Evolutionary conservation across 1,139 yeast genomes (phyloP).

Genomic region (Yamadazyma dushanensis): DNA sequence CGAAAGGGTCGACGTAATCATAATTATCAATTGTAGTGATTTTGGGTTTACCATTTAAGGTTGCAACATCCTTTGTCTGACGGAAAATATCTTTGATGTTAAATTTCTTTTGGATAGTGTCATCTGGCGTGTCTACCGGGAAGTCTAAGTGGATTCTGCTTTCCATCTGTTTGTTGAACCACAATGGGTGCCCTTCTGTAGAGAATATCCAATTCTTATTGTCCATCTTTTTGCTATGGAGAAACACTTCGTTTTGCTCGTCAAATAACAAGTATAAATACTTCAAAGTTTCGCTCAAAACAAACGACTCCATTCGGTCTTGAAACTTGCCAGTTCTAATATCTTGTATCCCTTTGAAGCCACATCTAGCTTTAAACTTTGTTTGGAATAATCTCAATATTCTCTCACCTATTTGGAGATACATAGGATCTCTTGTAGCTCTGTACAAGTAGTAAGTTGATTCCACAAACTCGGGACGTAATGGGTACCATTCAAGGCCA

Average conservation of each 20-base stretch:
- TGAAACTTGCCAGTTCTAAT: slow-evolving; percentile 62
- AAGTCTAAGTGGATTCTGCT: too few species aligned
- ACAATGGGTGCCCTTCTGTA: slow-evolving; percentile 92
- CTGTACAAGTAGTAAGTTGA: slow-evolving; percentile 81
- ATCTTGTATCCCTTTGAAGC: slow-evolving; percentile 78
- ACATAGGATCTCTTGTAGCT: slow-evolving; percentile 87
- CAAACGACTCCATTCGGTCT: slow-evolving; percentile 90
- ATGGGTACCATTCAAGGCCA: slow-evolving; percentile 84
- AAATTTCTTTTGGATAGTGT: background rate
- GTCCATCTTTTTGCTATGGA: slow-evolving; percentile 27
- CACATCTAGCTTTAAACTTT: slow-evolving; percentile 64
- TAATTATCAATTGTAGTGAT: background rate
- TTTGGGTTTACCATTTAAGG: background rate
- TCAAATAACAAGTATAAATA: slow-evolving; percentile 82
- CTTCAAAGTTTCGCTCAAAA: slow-evolving; percentile 80
- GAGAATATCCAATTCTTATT: slow-evolving; percentile 70
- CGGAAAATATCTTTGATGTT: slow-evolving; percentile 5
- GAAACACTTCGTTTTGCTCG: slow-evolving; percentile 56
- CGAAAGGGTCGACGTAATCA: slow-evolving; percentile 5
- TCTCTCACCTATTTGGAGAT: slow-evolving; percentile 69
- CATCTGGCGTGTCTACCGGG: too few species aligned
- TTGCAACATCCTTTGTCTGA: background rate
- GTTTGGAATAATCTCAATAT: slow-evolving; percentile 55
- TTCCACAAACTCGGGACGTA: slow-evolving; percentile 89
- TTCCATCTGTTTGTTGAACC: slow-evolving; percentile 43